Conservation (phyloP, 1,139 yeast species). For the Blastobotrys illinoisensis region DNA sequence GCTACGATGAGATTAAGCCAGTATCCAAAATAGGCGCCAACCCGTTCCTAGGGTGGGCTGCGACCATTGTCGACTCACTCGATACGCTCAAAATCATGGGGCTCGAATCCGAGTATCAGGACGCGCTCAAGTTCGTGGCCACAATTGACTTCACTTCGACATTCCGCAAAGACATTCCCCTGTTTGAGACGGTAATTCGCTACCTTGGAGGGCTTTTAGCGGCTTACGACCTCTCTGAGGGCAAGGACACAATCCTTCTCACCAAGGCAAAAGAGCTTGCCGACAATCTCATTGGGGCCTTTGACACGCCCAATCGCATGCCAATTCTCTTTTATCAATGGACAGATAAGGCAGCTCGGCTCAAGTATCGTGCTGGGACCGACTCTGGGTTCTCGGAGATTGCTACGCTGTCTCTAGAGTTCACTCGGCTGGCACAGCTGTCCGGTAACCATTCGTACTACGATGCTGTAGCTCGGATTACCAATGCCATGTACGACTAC, state of each 20-base stretch:
- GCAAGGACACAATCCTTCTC: constrained; percentile 43
- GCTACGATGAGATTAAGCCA: constrained; percentile 55
- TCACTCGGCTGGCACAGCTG: constrained; percentile 60
- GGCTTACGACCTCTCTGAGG: constrained; percentile 60
- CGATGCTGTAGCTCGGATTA: constrained; percentile 44
- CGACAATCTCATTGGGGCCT: constrained; percentile 61
- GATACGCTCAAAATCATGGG: constrained; percentile 66
- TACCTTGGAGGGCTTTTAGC: constrained; percentile 69
- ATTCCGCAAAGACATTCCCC: constrained; percentile 44
- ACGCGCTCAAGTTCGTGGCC: constrained; percentile 48
- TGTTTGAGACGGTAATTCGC: constrained; percentile 68
- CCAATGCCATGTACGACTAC: constrained; percentile 36
- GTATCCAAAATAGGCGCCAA: constrained; percentile 31
- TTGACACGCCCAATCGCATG: constrained; percentile 62
- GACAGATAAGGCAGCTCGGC: constrained; percentile 39
- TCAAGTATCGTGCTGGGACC: constrained; percentile 28
- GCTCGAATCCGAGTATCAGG: constrained; percentile 46
- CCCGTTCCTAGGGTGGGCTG: constrained; percentile 46
- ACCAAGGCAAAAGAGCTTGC: constrained; percentile 59
- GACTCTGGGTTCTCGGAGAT: constrained; percentile 56
- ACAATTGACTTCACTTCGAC: constrained; percentile 48
- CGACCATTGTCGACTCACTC: constrained; percentile 58
- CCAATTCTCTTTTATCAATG: constrained; percentile 62
- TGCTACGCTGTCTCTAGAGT: constrained; percentile 64
- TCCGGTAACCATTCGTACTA: constrained; percentile 52